Base-by-base conservation (phyloP, 2,329 filamentous ascomycete species). In the Bipolaris gigantea region DNA sequence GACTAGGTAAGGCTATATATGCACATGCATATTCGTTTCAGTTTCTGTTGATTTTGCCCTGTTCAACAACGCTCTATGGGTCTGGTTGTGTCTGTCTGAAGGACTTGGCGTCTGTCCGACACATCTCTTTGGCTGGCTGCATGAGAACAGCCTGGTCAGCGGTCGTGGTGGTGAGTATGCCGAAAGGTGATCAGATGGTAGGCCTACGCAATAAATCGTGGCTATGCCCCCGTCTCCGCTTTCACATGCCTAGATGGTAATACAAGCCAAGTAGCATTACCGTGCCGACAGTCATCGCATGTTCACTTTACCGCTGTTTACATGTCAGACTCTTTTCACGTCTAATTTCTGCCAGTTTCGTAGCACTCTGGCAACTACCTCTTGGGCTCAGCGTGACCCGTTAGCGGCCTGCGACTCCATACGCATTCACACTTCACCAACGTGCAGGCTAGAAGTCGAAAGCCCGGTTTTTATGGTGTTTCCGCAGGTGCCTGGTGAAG, bases 1-100 rank as follows among this genome's bases (percentile, higher is more conserved):
- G 39, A 27, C 27, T 46, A 25, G 45, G 46, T 44, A 50, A 51
- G 45, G 30, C 15, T 47, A 44, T 1, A 41, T 48, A 43, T 39
- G 36, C 38, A 42, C 40, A 48, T 50, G 32, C 48, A 55, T 40
- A 23, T 11, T 49, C 45, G 10, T 54, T 35, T 27, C 18, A 43
- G 19, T 18, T 43, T 11, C 34, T 25, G 2, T 21, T 23, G 27
- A 5, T 25, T 35, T 34, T 43, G n/a, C 36, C n/a, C 19, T n/a
- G 43, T 52, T 41, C 36, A 30, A 48, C 33, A 18, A 27, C 9
- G 42, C 27, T 36, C 40, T 16, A 25, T 25, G 19, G 43, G 27
- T 48, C 25, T 25, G 5, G 30, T 55, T 48, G 34, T 41, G 48
- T 43, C 43, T 57, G 15, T 9, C 33, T n/a, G 21, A 25, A 40